Evolutionary conservation across 306 rosid genomes (phyloP), one percentile per base, ranked within the genome.

Genomic region (Vachellia pachyceras): DNA sequence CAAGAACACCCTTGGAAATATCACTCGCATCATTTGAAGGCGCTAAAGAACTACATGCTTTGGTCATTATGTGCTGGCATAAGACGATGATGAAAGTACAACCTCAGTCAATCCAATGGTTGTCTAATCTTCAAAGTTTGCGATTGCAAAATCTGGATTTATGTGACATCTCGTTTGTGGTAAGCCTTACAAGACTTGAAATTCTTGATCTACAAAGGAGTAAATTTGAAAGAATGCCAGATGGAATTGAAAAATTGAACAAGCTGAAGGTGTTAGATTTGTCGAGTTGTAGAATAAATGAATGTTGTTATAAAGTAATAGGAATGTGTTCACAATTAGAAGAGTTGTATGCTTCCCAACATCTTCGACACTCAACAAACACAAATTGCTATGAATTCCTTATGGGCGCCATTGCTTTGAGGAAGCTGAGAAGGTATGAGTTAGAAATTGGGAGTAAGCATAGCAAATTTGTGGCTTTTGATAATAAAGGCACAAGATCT

Each of bases 41-140:
- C 1, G 11, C 20, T 42, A 18, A 18, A 29, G 0, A 10, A 14
- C 73, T 77, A 14, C 46, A 45, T 35, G 80, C 47, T 44, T 7
- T 72, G n/a, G 6, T 11, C 0, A 4, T 12, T 20, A 0, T 6
- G 0, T 2, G 4, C 0, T 1, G 1, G 0, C 0, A 4, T 4
- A 0, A 0, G 3, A 0, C 2, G 10, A 0, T 0, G 37, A 22
- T 12, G 3, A 4, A 9, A 29, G 0, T 8, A 52, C 17, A 35
- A 1, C 60, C 63, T 29, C 61, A 64, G 29, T 63, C 73, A 63
- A 64, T 11, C 33, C 12, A 45, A 15, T 7, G 3, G 3, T 17
- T 77, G 20, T 29, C 63, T 1, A 64, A 77, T 11, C 79, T 76
- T 76, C 60, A 0, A 10, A 42, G 23, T 2, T 18, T 52, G 3